Evolutionary conservation across 805 yeast genomes (phyloP).

Genomic region (Yarrowia sp.): DNA sequence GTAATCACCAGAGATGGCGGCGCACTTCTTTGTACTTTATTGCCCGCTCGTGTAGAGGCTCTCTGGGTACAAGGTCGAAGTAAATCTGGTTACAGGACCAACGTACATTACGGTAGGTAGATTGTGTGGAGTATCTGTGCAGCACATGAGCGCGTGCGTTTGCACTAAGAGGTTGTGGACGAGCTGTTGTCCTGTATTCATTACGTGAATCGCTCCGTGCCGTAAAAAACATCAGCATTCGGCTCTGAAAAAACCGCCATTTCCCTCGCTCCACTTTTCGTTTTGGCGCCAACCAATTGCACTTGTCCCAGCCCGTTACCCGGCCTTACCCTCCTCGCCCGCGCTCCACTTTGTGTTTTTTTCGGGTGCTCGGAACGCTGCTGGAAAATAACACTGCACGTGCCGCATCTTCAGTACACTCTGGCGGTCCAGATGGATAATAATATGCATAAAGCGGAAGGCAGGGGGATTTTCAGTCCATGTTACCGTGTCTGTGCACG

Average conservation of each 20-base stretch:
- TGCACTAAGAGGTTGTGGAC: too few species aligned
- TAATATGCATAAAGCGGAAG: neutral
- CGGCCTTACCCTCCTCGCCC: neutral
- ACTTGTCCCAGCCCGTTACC: neutral
- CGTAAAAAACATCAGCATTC: too few species aligned
- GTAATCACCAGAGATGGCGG: neutral
- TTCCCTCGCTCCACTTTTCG: neutral
- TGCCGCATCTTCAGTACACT: constrained; percentile 23
- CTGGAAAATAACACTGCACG: constrained; percentile 4
- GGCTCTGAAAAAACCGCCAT: too few species aligned
- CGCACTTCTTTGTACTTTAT: constrained; percentile 22
- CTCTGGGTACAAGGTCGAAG: too few species aligned
- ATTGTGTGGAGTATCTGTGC: neutral
- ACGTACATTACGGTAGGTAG: too few species aligned
- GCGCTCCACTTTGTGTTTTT: constrained; percentile 3
- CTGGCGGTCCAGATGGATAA: constrained; percentile 21
- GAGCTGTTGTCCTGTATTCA: too few species aligned
- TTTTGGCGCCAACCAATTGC: neutral
- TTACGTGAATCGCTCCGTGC: too few species aligned
- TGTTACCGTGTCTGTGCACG: too few species aligned
- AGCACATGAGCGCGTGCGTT: neutral
- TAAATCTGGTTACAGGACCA: too few species aligned
- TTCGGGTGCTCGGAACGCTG: constrained; percentile 26
- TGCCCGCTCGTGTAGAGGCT: neutral
- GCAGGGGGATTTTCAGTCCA: too few species aligned